Base-by-base conservation (phyloP, 192 early-diverging fungal genomes). In the Linnemannia elongata region DNA sequence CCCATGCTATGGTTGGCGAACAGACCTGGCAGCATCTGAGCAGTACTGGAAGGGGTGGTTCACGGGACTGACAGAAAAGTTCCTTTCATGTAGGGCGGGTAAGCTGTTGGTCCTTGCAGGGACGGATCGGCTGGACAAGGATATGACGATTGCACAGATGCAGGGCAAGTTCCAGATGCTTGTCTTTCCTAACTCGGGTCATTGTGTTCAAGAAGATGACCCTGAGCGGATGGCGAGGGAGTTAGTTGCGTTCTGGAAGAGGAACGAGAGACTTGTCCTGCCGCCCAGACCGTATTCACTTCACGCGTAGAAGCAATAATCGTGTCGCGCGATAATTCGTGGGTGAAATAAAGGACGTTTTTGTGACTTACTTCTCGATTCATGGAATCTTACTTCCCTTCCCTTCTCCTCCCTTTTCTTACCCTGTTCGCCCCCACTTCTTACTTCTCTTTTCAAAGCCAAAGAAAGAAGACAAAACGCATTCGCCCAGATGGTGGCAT, bases 141-240 rank as follows among this genome's bases (percentile, higher is more conserved):
- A 93, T 24, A 89, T 96, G 63, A 92, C 92, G 72, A 95, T 96
- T 86, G 95, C 91, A 1, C 95, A 96, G 76, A 96, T 96, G 96
- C 96, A 96, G 88, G 96, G 93, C 71, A 96, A 95, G 88, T 96
- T 96, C 77, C 96, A 96, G 82, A 77, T 96, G 57, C 77, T 92
- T 36, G 87, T 96, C 0, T 89, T 96, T 30, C 93, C 92, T 0
- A 94, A 94, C 4, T 90, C 92, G 20, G 95, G 95, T 20, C 96
- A 96, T 73, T 91, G 91, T 47, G 85, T 96, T 24, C 94, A 96
- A 75, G 95, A 96, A 77, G 95, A 96, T 74, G 85, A 88, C 9
- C 95, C 95, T 0, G 88, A 90, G 3, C 90, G 88, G 36, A 91
- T 93, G 47, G 95, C 92, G 6, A 73, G 82, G 10, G 78, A 88